These are phyloP conservation scores for Gracilariopsis chorda DNA, from an alignment of 23 red algal species.

Conservation along the genomic window DNA sequence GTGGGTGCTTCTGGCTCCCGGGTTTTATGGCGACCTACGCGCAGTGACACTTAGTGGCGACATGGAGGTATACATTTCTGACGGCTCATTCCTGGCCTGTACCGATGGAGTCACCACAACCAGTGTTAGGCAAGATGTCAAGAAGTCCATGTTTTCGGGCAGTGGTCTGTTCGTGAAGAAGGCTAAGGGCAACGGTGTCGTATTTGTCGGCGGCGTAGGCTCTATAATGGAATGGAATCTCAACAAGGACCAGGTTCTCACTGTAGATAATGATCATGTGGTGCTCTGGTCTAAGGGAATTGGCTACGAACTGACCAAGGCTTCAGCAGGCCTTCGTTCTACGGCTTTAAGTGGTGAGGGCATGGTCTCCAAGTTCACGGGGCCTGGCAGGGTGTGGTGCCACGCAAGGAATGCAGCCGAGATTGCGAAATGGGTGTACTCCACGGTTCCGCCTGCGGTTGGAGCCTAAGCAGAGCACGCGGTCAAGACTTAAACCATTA, in stretches of 20 bases:
- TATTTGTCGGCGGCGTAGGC: not conserved
- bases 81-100: not conserved
- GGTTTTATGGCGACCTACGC: not conserved
- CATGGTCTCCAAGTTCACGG: not conserved
- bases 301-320: not conserved
- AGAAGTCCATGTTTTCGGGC: not conserved
- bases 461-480: too few relatives aligned
- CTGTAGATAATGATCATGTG: constrained; percentile 11
- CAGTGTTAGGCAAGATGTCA: not conserved
- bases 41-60: not conserved
- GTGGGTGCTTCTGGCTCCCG: not conserved
- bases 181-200: not conserved
- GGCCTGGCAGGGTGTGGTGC: not conserved
- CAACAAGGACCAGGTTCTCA: not conserved
- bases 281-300: not conserved
- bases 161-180: constrained; percentile 7
- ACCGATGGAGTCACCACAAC: not conserved
- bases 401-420: constrained; percentile 2
- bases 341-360: not conserved
- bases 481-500: too few relatives aligned
- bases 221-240: not conserved
- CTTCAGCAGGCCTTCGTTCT: not conserved
- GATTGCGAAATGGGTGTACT: not conserved
- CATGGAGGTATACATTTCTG: not conserved
- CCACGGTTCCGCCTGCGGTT: too few relatives aligned